Conservation (phyloP, 129 eudicot genomes). For the Pittosporum tobira region DNA sequence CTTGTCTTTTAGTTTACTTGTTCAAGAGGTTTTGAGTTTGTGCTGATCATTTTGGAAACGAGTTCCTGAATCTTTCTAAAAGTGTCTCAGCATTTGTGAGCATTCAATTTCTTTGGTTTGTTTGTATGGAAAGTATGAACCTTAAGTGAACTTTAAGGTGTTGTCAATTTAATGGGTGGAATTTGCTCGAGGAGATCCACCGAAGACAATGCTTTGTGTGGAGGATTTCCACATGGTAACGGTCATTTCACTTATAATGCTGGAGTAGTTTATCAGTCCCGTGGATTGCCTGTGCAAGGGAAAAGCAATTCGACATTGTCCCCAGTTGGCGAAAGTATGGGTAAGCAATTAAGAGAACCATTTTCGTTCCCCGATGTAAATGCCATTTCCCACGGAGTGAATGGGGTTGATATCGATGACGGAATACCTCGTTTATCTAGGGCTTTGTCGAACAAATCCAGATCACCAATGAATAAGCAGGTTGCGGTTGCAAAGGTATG, state of each 20-base stretch:
- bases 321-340: conserved; percentile 23
- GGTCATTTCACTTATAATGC: conserved; percentile 37
- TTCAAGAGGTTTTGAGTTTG: not conserved
- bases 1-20: not conserved
- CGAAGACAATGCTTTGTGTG: conserved; percentile 32
- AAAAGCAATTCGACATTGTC: conserved; percentile 21
- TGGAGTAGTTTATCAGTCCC: conserved; percentile 42
- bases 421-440: conserved; percentile 80
- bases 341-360: conserved; percentile 41
- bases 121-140: conserved; percentile 23
- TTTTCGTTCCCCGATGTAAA: conserved; percentile 71
- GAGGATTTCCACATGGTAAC: conserved; percentile 43
- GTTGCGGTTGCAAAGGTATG: conserved; percentile 72
- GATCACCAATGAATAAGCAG: conserved; percentile 53
- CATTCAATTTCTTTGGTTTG: not conserved
- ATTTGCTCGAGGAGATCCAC: conserved; percentile 79
- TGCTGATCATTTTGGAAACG: not conserved
- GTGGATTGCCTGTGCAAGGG: conserved; percentile 31
- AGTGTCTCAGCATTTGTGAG: conserved; percentile 1
- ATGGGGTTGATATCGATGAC: conserved; percentile 45
- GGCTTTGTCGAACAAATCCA: conserved; percentile 54
- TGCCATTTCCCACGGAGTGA: conserved; percentile 26
- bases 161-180: conserved; percentile 62
- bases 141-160: conserved; percentile 10
- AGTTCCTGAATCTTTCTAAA: not conserved